A percentile compares a stretch with the other conserved stretches of the same genome.
These are phyloP conservation scores for Pisolithus marmoratus DNA, from an alignment of 768 basidiomycete species.

Conservation along the genomic window DNA sequence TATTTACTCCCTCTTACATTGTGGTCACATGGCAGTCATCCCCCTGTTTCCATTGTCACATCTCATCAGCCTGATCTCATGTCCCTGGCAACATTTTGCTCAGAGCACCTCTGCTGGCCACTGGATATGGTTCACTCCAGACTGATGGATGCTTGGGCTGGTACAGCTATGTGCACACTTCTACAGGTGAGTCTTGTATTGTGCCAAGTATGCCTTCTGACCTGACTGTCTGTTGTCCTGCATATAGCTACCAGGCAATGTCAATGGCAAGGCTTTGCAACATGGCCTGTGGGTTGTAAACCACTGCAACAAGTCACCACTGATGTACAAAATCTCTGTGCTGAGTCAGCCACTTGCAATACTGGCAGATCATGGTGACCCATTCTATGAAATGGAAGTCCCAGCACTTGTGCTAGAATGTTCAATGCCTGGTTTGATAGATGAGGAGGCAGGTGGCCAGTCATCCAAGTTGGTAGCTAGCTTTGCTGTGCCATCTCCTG, in stretches of 20 bases:
- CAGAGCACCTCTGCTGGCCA: not conserved
- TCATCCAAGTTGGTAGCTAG: no score
- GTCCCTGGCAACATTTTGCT: not conserved
- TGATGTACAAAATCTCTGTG: not conserved
- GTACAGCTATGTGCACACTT: not conserved
- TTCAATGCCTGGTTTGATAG: not conserved
- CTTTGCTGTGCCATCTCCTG: no score
- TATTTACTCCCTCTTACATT: not conserved
- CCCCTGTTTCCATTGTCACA: not conserved
- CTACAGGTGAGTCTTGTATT: not conserved
- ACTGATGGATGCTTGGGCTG: not conserved
- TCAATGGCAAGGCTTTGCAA: not conserved
- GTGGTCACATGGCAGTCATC: not conserved
- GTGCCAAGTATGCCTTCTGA: no score
- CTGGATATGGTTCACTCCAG: not conserved
- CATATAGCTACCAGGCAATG: not conserved
- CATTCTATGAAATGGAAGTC: not conserved
- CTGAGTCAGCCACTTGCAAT: not conserved
- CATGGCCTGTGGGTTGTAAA: not conserved
- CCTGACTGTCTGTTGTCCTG: no score
- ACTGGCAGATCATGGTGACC: not conserved
- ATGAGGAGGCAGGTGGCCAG: no score
- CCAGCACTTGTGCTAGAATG: not conserved
- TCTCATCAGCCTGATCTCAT: not conserved
- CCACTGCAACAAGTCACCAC: no score